Percentiles rank a stretch among this genome's conserved stretches.
Evolutionary conservation across 176 grass and related monocot species (phyloP).

Genomic region (Otatea glauca): DNA sequence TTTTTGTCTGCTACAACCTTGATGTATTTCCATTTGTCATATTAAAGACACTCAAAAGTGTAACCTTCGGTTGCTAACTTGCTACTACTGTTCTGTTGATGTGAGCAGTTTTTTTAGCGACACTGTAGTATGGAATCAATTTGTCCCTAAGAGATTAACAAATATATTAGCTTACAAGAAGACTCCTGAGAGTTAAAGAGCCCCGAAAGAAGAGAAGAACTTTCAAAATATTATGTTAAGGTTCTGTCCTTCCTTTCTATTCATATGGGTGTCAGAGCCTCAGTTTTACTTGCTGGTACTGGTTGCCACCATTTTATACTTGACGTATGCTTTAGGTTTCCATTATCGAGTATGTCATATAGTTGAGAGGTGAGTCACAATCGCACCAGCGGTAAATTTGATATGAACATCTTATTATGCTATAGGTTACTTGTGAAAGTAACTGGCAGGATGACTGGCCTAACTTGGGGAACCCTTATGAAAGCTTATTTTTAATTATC

Average conservation of each 20-base stretch:
- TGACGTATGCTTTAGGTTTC: too few species aligned
- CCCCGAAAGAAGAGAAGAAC: conserved; percentile 82
- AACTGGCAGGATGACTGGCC: conserved; percentile 93
- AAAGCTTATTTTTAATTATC: conserved; percentile 98
- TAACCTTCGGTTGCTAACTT: neutral
- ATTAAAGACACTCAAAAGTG: too few species aligned
- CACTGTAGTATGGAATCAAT: conserved; percentile 1
- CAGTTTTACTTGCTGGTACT: conserved; percentile 77
- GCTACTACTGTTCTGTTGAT: neutral
- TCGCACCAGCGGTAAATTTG: too few species aligned
- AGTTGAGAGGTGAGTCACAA: too few species aligned
- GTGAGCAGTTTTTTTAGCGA: neutral
- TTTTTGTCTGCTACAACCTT: too few species aligned
- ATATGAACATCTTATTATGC: too few species aligned
- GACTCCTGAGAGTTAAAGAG: conserved; percentile 74
- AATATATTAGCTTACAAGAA: conserved; percentile 50
- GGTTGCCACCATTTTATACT: conserved; percentile 96
- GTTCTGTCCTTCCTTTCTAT: conserved; percentile 89
- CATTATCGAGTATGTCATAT: too few species aligned
- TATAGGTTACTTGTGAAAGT: too few species aligned
- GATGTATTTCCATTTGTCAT: too few species aligned
- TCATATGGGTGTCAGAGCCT: conserved; percentile 87
- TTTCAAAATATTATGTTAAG: conserved; percentile 92
- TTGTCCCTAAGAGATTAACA: conserved; percentile 31
- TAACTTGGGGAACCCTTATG: conserved; percentile 83